These are phyloP conservation scores for Botrytis deweyae DNA, from an alignment of 2,329 filamentous ascomycete genomes.

Conservation along the genomic window DNA sequence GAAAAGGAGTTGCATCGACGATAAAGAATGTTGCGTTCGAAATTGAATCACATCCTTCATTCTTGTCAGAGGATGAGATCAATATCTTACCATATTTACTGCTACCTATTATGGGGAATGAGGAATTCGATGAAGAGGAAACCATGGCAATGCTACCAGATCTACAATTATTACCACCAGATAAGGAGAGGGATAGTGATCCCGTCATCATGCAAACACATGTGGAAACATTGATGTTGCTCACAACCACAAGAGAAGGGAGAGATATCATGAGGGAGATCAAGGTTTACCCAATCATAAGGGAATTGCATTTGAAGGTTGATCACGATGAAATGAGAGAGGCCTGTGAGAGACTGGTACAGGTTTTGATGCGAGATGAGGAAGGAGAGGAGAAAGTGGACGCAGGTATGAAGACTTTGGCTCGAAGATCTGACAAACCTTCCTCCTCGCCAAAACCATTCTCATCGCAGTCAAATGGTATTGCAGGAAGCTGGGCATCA, in stretches of 20 bases:
- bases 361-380: conserved; percentile 50
- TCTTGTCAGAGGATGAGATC: conserved; percentile 70
- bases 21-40: conserved; percentile 95
- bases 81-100: conserved; percentile 87
- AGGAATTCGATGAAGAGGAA: conserved; percentile 87
- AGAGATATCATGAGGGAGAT: conserved; percentile 72
- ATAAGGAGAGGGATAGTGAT: conserved; percentile 83
- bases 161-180: conserved; percentile 81
- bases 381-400: conserved; percentile 37
- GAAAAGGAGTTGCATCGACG: conserved; percentile 91
- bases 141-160: conserved; percentile 84
- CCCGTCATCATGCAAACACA: conserved; percentile 77
- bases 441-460: conserved; percentile 21
- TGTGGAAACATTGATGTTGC: conserved; percentile 79
- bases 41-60: conserved; percentile 65
- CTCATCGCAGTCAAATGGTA: conserved; percentile 20
- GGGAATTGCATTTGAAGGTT: conserved; percentile 79
- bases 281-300: conserved; percentile 84
- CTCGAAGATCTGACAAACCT: conserved; percentile 20
- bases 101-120: conserved; percentile 81
- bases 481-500: conserved; percentile 27
- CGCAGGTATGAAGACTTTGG: conserved; percentile 34
- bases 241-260: conserved; percentile 75
- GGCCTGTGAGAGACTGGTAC: conserved; percentile 84
- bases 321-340: conserved; percentile 79